Conservation (phyloP, 1,284 basidiomycete genomes). For the Polyporus tsugae region DNA sequence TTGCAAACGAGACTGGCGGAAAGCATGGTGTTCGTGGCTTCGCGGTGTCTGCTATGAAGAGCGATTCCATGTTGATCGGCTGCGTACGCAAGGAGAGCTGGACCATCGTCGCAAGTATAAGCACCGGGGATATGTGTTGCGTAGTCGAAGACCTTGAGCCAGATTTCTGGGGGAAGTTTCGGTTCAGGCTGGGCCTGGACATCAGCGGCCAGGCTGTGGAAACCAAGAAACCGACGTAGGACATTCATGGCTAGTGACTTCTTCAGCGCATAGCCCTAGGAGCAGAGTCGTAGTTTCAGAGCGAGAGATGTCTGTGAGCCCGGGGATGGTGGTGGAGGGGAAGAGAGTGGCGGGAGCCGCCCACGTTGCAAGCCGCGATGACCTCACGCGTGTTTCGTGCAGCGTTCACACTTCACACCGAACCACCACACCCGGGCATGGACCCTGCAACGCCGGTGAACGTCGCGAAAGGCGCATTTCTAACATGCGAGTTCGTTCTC, state of each 20-base stretch:
- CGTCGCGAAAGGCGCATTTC: slow-evolving; percentile 61
- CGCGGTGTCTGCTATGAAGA: slow-evolving; percentile 38
- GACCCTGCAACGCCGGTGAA: slow-evolving; percentile 53
- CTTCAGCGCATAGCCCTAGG: background rate
- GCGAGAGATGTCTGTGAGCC: background rate
- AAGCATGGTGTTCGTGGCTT: slow-evolving; percentile 42
- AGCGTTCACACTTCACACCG: slow-evolving; percentile 1
- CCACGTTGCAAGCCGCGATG: background rate
- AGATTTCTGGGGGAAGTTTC: slow-evolving; percentile 40
- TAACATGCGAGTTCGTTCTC: slow-evolving; percentile 81
- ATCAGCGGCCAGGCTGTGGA: background rate
- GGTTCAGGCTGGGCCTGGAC: background rate
- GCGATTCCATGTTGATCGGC: slow-evolving; percentile 43
- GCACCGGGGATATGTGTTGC: slow-evolving; percentile 44
- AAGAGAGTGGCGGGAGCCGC: background rate
- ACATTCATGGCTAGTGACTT: background rate
- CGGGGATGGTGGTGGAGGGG: background rate
- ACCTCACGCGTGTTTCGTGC: background rate
- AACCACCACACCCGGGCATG: slow-evolving; percentile 34
- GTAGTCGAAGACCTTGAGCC: slow-evolving; percentile 42
- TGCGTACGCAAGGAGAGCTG: slow-evolving; percentile 41
- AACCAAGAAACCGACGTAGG: background rate
- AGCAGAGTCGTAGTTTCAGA: background rate
- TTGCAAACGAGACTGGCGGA: slow-evolving; percentile 42
- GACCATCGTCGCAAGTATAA: slow-evolving; percentile 35